Conservation (phyloP, 1,284 basidiomycete species). For the Heterobasidion irregulare region DNA sequence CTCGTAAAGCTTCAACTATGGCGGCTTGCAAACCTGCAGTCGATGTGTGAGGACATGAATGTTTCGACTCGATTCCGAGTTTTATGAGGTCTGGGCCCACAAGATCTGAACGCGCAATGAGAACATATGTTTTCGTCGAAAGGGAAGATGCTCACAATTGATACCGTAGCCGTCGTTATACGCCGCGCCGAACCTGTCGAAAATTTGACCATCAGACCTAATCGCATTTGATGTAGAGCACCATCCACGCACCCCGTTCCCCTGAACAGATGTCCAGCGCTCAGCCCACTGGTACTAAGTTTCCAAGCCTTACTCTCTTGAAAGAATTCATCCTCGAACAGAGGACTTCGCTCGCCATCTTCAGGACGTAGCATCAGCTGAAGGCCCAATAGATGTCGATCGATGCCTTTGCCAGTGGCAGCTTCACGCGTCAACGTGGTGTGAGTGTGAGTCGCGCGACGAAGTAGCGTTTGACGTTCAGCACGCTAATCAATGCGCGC, state of each 20-base stretch:
- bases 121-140: not conserved
- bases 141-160: slow-evolving; percentile 57
- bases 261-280: slow-evolving; percentile 80
- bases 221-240: slow-evolving; percentile 2
- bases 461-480: slow-evolving; percentile 51
- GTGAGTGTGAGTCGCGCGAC: slow-evolving; percentile 69
- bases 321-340: slow-evolving; percentile 82
- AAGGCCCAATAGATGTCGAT: slow-evolving; percentile 88
- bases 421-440: slow-evolving; percentile 72
- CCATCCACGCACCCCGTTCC: slow-evolving; percentile 70
- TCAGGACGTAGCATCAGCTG: slow-evolving; percentile 50
- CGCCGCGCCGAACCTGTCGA: slow-evolving; percentile 60
- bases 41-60: slow-evolving; percentile 62
- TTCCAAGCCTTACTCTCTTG: slow-evolving; percentile 80
- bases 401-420: slow-evolving; percentile 81
- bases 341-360: slow-evolving; percentile 30
- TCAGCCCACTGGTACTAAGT: slow-evolving; percentile 87
- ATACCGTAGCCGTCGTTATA: slow-evolving; percentile 88
- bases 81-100: slow-evolving; percentile 78
- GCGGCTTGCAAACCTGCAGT: slow-evolving; percentile 65
- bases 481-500: not conserved
- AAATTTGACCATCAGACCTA: not conserved
- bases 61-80: slow-evolving; percentile 93
- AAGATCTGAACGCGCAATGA: slow-evolving; percentile 49
- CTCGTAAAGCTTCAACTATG: slow-evolving; percentile 44